A percentile compares a stretch with the other conserved stretches of the same genome.
Conservation (phyloP, 2,329 filamentous ascomycete genomes). For the Paecilomyces sp. region DNA sequence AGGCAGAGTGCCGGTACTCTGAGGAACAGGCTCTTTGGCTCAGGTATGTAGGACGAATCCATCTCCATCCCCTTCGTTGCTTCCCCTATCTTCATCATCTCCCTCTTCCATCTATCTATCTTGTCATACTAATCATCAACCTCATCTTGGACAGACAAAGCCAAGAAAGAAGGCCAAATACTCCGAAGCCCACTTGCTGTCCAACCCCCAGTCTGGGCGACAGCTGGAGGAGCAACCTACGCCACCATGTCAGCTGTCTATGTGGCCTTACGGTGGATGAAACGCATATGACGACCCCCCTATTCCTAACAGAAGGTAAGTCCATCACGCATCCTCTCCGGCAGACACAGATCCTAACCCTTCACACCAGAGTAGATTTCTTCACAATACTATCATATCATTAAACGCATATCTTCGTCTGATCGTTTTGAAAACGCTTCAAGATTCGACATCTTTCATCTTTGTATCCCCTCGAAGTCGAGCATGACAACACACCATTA, state of each 20-base stretch:
- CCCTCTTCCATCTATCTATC: not conserved
- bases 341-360: not conserved
- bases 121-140: not conserved
- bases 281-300: conserved; percentile 8
- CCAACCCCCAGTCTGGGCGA: conserved; percentile 26
- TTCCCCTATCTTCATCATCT: not conserved
- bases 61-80: not conserved
- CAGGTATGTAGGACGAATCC: not conserved
- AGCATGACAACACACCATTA: too few species aligned
- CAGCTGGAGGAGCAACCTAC: conserved; percentile 22
- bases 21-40: not conserved
- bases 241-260: conserved; percentile 23
- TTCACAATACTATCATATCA: not conserved
- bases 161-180: not conserved
- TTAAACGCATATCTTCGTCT: too few species aligned
- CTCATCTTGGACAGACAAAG: not conserved
- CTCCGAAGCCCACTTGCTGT: conserved; percentile 16
- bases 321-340: not conserved
- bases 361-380: not conserved
- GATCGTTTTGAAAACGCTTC: too few species aligned
- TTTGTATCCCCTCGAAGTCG: too few species aligned
- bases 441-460: too few species aligned
- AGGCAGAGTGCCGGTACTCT: not conserved
- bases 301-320: not conserved
- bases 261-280: conserved; percentile 23